Evolutionary conservation across 768 basidiomycete genomes (phyloP).

Genomic region (Ramaria rubella): DNA sequence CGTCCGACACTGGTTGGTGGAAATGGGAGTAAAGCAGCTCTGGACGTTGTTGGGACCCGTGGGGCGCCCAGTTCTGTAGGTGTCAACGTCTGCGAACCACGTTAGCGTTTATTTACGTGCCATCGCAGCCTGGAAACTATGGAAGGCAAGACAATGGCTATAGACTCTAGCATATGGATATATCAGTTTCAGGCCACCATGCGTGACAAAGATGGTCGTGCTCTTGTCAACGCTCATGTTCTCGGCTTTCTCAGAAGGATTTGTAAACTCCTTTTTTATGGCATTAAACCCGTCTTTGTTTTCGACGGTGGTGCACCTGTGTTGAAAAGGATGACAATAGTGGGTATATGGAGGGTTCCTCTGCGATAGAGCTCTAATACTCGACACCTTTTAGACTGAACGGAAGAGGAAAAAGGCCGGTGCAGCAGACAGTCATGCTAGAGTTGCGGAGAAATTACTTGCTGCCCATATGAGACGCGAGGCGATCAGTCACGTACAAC

Average conservation of each 20-base stretch:
- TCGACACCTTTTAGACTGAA: slow-evolving; percentile 50
- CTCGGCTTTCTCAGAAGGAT: slow-evolving; percentile 87
- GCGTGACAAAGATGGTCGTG: slow-evolving; percentile 93
- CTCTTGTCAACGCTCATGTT: slow-evolving; percentile 87
- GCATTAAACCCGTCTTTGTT: slow-evolving; percentile 97
- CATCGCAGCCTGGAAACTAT: slow-evolving; percentile 76
- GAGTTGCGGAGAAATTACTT: slow-evolving; percentile 84
- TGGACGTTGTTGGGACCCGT: slow-evolving; percentile 93
- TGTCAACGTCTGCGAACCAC: slow-evolving; percentile 9
- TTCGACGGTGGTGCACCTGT: slow-evolving; percentile 96
- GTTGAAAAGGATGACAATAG: slow-evolving; percentile 85
- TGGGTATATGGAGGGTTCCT: slow-evolving; percentile 30
- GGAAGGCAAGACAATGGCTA: slow-evolving; percentile 92
- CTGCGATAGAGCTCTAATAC: slow-evolving; percentile 11
- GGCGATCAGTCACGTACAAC: slow-evolving; percentile 61
- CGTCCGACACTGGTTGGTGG: neutral
- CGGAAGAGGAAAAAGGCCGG: slow-evolving; percentile 88
- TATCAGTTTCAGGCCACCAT: slow-evolving; percentile 99
- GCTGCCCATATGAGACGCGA: slow-evolving; percentile 90
- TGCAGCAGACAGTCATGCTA: slow-evolving; percentile 77
- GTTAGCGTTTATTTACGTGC: neutral
- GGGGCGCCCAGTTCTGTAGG: slow-evolving; percentile 86
- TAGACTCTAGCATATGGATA: slow-evolving; percentile 99
- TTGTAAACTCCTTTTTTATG: slow-evolving; percentile 91
- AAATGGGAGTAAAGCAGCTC: slow-evolving; percentile 94